Base-by-base conservation (phyloP, 805 yeast genomes). In the Cyberlindnera maritima region DNA sequence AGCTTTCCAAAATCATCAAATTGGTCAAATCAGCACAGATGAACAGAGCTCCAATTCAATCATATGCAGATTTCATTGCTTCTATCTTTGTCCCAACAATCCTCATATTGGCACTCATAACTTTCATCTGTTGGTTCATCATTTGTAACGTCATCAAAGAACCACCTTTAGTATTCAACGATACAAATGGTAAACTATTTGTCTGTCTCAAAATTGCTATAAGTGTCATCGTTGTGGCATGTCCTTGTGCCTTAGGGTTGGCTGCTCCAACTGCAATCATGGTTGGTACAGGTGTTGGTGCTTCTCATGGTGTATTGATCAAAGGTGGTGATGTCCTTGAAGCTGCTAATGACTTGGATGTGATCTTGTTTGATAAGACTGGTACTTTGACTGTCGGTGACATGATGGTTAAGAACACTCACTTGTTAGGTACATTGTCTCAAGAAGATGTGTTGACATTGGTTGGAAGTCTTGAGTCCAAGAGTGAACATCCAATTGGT, bases 211-310 rank as follows among this genome's bases (percentile, higher is more conserved):
- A 86, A 58, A 75, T 91, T 39, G 84, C 96, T 6, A 92, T 94
- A 23, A 83, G 96, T 7, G 99, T 94, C 5, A 79, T 95, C 53
- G 97, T 94, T 11, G 97, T 94, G 41, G 99, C 99, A 2, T 94
- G 99, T 67, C 99, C 99, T 0, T 94, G 99, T 75, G 98, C 99
- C 0, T 69, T 94, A 20, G 99, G 99, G 3, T 73, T 94, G 42
- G 97, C 97, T 3, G 96, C 98, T 0, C 99, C 99, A 1, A 95
- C 99, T 2, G 98, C 98, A 0, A 88, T 94, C 11, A 94, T 95
- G 97, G 99, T 94, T 2, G 99, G 97, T 9, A 92, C 98, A 2
- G 99, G 99, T 35, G 85, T 89, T 19, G 98, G 96, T 35, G 98
- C 99, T 0, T 66, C 78, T 13, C 74, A 88, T 64, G 98, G 99